Evolutionary conservation across 192 early-diverging fungal genomes (phyloP).

Genomic region (Neocallimastix lanati): DNA sequence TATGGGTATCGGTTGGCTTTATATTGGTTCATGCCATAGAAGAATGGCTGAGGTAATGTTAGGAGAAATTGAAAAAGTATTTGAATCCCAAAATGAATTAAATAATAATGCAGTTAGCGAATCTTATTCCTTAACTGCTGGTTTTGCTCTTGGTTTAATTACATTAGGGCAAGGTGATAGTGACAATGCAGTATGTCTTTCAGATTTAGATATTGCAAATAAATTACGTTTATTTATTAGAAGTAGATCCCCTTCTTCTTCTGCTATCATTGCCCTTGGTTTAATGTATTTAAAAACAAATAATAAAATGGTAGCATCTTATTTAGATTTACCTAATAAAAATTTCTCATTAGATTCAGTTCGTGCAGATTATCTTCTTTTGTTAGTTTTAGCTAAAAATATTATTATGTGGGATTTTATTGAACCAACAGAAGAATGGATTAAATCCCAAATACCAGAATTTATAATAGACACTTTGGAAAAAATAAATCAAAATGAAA

Average conservation of each 20-base stretch:
- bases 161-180: slow-evolving; percentile 45
- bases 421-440: slow-evolving; percentile 41
- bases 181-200: slow-evolving; percentile 17
- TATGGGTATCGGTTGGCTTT: slow-evolving; percentile 59
- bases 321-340: slow-evolving; percentile 39
- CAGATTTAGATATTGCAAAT: slow-evolving; percentile 37
- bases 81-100: slow-evolving; percentile 4
- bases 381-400: slow-evolving; percentile 44
- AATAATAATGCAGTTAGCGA: slow-evolving; percentile 3
- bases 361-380: slow-evolving; percentile 50
- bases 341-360: slow-evolving; percentile 38
- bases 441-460: slow-evolving; percentile 34
- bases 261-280: slow-evolving; percentile 64
- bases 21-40: slow-evolving; percentile 45
- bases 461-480: slow-evolving; percentile 18
- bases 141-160: slow-evolving; percentile 71
- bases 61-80: slow-evolving; percentile 28
- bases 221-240: slow-evolving; percentile 26
- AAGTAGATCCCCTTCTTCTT: slow-evolving; percentile 29
- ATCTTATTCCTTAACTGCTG: slow-evolving; percentile 53
- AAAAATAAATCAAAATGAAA: slow-evolving; percentile 4
- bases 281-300: slow-evolving; percentile 70
- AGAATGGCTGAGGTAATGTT: slow-evolving; percentile 57
- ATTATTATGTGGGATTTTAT: slow-evolving; percentile 63
- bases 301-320: slow-evolving; percentile 39